Evolutionary conservation across 768 basidiomycete genomes (phyloP), one percentile per base, ranked within the genome.

Genomic region (Auriscalpium orientale): DNA sequence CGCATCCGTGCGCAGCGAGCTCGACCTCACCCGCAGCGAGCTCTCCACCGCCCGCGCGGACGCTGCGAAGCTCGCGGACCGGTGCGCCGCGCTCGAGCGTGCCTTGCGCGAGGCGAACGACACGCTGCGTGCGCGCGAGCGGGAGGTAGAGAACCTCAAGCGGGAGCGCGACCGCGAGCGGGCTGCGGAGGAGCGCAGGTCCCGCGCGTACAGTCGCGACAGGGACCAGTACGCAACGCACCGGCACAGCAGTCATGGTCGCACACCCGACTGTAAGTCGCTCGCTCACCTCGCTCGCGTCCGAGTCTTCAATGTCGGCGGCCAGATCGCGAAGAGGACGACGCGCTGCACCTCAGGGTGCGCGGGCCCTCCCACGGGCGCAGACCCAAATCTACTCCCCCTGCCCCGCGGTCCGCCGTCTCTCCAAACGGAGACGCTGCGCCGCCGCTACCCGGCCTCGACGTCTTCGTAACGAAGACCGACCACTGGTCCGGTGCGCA

Each of bases 401-500:
- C 66, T 6, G 51, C 58, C 37, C 66, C 63, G 40, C 53, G 56
- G 22, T 49, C 48, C 3, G 57, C 64, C 8, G 15, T 49, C 16
- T 37, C 66, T 46, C 45, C 62, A 58, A 62, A 64, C 44, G 74
- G 81, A 34, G 85, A 89, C 68, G 78, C 80, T 45, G 74, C 73
- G 11, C 85, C 83, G 12, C 80, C 82, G 36, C 60, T 72, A 43
- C 81, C 79, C 56, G 80, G 82, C 64, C 68, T 74, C 54, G 89
- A 89, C 65, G 73, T 76, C 20, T 89, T 84, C 68, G 76, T 89
- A 71, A 87, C 86, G 15, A 84, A 87, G 58, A 83, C 81, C 35
- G 88, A 90, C 68, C 64, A 68, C 34, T 87, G 83, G 85, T 87
- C 87, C 2, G 88, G 88, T 12, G 82, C 85, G 1, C 86, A 89